These are phyloP conservation scores for Melanomma pulvis-pyrius DNA, from an alignment of 495 filamentous ascomycete genomes.

Conservation along the genomic window DNA sequence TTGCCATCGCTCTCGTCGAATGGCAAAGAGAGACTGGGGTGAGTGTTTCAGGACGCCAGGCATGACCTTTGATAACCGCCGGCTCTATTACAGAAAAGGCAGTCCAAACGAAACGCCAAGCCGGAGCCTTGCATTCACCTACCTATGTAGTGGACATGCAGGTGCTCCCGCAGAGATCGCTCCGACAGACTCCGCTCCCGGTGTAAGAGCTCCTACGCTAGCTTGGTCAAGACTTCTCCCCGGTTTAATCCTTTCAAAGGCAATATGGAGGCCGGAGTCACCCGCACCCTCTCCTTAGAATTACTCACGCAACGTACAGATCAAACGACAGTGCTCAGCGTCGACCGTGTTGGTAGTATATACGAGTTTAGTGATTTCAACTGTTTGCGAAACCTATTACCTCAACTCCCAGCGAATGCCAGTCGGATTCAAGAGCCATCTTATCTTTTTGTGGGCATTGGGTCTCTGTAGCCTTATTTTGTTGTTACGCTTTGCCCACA, in stretches of 20 bases:
- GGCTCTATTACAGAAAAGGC: neutral
- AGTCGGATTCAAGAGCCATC: neutral
- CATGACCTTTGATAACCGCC: neutral
- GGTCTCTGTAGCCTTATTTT: neutral
- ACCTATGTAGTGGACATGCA: neutral
- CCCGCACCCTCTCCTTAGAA: neutral
- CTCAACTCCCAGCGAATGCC: neutral
- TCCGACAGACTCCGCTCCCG: neutral
- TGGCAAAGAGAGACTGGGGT: neutral
- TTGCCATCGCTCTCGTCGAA: neutral
- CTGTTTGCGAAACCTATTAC: neutral
- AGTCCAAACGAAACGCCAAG: neutral
- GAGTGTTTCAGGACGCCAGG: neutral
- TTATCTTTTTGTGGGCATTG: neutral
- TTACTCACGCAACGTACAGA: too few species aligned
- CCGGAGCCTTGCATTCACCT: neutral
- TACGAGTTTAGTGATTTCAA: neutral
- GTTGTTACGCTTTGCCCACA: neutral
- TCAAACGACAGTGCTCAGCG: neutral
- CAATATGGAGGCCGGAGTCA: neutral
- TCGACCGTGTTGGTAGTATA: neutral
- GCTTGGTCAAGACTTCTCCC: too few species aligned
- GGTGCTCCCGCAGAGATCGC: neutral
- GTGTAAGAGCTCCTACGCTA: neutral
- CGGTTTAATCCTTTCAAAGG: too few species aligned